Evolutionary conservation across 441 rosid species (phyloP).

Genomic region (Populus hybrid): DNA sequence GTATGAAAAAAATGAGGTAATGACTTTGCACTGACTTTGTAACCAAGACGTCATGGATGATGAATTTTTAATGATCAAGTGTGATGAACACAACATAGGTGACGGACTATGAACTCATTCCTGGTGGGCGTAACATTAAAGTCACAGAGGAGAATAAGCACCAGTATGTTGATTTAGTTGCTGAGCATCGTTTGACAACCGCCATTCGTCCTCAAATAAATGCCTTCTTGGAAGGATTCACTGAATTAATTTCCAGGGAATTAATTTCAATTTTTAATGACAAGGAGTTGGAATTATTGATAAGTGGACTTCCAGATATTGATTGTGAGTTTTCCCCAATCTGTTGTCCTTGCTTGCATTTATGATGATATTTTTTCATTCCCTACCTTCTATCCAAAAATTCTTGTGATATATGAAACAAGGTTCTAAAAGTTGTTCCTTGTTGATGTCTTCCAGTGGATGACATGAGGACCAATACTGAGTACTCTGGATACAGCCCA

Average conservation of each 20-base stretch:
- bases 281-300: conserved; percentile 89
- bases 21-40: conserved; percentile 6
- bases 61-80: conserved; percentile 3
- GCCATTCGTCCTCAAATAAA: conserved; percentile 96
- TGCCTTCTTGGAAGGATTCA: conserved; percentile 88
- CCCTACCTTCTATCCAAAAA: not conserved
- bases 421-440: conserved; percentile 10
- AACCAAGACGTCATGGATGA: not conserved
- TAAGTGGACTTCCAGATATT: conserved; percentile 96
- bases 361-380: not conserved
- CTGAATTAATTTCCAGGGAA: conserved; percentile 68
- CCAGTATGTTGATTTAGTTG: conserved; percentile 81
- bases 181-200: conserved; percentile 88
- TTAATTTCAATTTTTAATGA: conserved; percentile 83
- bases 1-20: conserved; percentile 75
- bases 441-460: conserved; percentile 56
- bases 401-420: not conserved
- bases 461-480: conserved; percentile 87
- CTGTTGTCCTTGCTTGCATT: conserved; percentile 2
- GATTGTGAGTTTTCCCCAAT: conserved; percentile 55
- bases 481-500: conserved; percentile 89
- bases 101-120: conserved; percentile 88
- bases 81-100: conserved; percentile 48
- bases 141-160: conserved; percentile 94
- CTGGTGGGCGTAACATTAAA: conserved; percentile 81